Conservation (phyloP, 352 stramenopile genomes). For the Lagenidium giganteum region DNA sequence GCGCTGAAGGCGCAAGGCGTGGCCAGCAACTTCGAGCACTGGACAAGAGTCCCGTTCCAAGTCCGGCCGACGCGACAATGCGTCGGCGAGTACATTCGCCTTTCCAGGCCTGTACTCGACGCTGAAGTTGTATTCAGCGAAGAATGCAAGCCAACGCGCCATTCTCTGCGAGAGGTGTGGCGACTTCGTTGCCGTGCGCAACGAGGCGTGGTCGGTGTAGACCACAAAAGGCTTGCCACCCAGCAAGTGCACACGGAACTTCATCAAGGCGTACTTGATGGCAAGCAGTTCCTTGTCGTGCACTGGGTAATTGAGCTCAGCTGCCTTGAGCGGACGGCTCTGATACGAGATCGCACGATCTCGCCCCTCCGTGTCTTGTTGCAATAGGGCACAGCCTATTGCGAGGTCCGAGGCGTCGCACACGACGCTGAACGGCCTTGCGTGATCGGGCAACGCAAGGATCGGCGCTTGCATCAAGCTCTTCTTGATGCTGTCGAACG, state of each 20-base stretch:
- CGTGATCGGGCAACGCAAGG: background rate
- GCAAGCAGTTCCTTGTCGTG: slow-evolving; percentile 15
- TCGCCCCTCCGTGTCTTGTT: background rate
- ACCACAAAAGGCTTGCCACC: slow-evolving; percentile 9
- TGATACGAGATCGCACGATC: slow-evolving; percentile 15
- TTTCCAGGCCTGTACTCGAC: slow-evolving; percentile 19
- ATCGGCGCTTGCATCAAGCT: slow-evolving; percentile 4
- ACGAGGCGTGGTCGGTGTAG: slow-evolving; percentile 16
- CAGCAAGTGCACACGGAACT: no score
- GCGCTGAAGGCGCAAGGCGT: no score
- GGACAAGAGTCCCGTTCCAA: no score
- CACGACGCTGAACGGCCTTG: background rate
- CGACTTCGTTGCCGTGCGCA: slow-evolving; percentile 1
- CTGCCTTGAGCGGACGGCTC: slow-evolving; percentile 4
- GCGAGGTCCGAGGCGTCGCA: background rate
- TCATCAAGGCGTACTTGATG: no score
- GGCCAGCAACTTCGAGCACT: no score
- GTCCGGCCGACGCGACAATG: slow-evolving; percentile 13
- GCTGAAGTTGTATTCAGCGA: slow-evolving; percentile 18
- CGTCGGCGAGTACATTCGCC: slow-evolving; percentile 14
- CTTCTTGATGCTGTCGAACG: slow-evolving; percentile 4
- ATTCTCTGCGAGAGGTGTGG: slow-evolving; percentile 8
- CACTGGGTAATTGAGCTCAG: slow-evolving; percentile 14
- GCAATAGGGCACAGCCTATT: slow-evolving; percentile 9
- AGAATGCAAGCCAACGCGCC: slow-evolving; percentile 17